Evolutionary conservation across 2,329 filamentous ascomycete genomes (phyloP).

Genomic region (Ploettnerulaceae sp.): DNA sequence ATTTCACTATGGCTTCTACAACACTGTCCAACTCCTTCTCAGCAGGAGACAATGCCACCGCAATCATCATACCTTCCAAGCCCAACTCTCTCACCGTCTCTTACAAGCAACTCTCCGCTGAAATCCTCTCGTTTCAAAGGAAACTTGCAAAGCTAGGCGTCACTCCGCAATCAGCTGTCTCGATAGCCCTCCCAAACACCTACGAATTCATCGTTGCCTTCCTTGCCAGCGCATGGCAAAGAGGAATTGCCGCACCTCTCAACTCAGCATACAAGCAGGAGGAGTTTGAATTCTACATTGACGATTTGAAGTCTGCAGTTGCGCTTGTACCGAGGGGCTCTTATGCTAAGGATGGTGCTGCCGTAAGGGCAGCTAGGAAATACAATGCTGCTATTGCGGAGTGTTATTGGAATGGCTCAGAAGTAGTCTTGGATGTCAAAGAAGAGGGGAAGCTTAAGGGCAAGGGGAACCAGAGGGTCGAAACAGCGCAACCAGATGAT

Average conservation of each 20-base stretch:
- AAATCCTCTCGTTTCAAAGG: slow-evolving; percentile 67
- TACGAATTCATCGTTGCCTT: slow-evolving; percentile 88
- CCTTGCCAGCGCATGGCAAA: slow-evolving; percentile 79
- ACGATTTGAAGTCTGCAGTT: slow-evolving; percentile 75
- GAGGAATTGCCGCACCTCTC: slow-evolving; percentile 77
- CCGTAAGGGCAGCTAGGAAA: slow-evolving; percentile 70
- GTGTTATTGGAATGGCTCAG: slow-evolving; percentile 69
- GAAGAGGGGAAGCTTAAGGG: slow-evolving; percentile 62
- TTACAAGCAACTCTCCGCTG: slow-evolving; percentile 60
- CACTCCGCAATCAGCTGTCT: slow-evolving; percentile 64
- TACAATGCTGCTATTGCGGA: slow-evolving; percentile 83
- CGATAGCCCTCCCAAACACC: slow-evolving; percentile 77
- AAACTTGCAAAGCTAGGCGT: slow-evolving; percentile 75
- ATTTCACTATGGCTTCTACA: slow-evolving; percentile 28
- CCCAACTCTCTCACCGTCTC: slow-evolving; percentile 59
- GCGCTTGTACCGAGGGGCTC: slow-evolving; percentile 71
- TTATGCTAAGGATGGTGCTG: slow-evolving; percentile 60
- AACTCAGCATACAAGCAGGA: slow-evolving; percentile 86
- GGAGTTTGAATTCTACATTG: slow-evolving; percentile 90
- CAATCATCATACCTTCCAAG: slow-evolving; percentile 69
- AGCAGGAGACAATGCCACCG: slow-evolving; percentile 46
- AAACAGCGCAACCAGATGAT: slow-evolving; percentile 66
- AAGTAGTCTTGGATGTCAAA: slow-evolving; percentile 75
- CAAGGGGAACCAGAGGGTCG: slow-evolving; percentile 42
- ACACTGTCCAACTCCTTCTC: slow-evolving; percentile 56